phyloP scores from a whole-genome alignment of 1,139 yeast genomes.

The Yamadazyma jaroonii region DNA sequence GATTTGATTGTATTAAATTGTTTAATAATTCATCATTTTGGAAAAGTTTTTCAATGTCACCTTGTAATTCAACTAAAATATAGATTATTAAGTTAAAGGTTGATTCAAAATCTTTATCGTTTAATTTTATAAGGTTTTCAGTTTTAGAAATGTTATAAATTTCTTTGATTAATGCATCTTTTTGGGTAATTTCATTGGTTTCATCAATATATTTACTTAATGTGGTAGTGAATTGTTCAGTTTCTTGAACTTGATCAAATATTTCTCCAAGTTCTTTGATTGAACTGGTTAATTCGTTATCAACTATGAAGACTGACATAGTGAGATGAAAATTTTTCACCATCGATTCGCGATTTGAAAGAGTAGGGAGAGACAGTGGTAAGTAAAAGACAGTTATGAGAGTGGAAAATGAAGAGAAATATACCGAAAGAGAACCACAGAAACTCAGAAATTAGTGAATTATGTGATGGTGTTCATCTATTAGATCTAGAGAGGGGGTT shows the following conservation, averaged over 20 bases:
- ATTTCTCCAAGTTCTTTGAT: constrained; percentile 40
- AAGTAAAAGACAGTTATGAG: too few relatives aligned
- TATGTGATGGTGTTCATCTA: too few relatives aligned
- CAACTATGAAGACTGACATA: constrained; percentile 49
- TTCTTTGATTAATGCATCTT: constrained; percentile 25
- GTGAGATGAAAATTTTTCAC: constrained; percentile 9
- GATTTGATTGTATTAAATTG: constrained; percentile 33
- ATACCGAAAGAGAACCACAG: too few relatives aligned
- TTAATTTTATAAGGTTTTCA: constrained; percentile 30
- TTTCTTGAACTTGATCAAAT: constrained; percentile 32
- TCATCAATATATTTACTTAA: constrained; percentile 19
- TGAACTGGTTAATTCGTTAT: constrained; percentile 43
- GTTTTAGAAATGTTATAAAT: constrained; percentile 26
- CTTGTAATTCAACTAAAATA: constrained; percentile 32
- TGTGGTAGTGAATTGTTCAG: constrained; percentile 26
- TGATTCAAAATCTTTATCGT: constrained; percentile 47
- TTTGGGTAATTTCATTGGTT: constrained; percentile 27
- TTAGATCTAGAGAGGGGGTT: too few relatives aligned
- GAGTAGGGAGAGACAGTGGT: too few relatives aligned
- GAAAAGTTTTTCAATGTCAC: constrained; percentile 26
- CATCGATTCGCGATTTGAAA: constrained; percentile 4
- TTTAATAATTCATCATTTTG: constrained; percentile 23
- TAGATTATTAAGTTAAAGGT: constrained; percentile 42
- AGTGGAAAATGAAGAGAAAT: too few relatives aligned
- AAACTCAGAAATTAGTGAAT: too few relatives aligned